A percentile compares a stretch with the other conserved stretches of the same genome.
phyloP scores from a whole-genome alignment of 1,284 basidiomycete genomes.

The Caloboletus firmus region DNA sequence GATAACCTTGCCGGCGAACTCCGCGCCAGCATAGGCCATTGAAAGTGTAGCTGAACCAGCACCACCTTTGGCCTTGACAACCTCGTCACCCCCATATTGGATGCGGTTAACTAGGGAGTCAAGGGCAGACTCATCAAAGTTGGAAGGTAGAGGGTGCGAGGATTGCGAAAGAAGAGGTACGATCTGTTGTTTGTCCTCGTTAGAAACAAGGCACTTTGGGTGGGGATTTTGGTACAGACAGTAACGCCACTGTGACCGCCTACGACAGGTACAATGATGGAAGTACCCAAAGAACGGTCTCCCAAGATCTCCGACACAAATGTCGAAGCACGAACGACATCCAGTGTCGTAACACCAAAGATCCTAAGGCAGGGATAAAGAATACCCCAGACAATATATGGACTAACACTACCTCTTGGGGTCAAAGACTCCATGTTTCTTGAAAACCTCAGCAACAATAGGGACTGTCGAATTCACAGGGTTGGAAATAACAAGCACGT shows the following conservation, averaged over 20 bases:
- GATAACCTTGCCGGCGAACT: conserved; percentile 80
- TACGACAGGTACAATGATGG: conserved; percentile 86
- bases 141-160: conserved; percentile 55
- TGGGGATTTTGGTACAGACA: conserved; percentile 39
- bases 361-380: conserved; percentile 49
- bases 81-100: conserved; percentile 95
- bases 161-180: conserved; percentile 95
- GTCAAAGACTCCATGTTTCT: conserved; percentile 89
- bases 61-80: conserved; percentile 91
- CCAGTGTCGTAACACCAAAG: conserved; percentile 97
- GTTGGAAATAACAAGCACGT: conserved; percentile 94
- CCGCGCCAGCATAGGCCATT: conserved; percentile 89
- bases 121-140: conserved; percentile 40
- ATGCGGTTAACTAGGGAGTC: conserved; percentile 82
- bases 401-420: conserved; percentile 69
- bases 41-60: conserved; percentile 85
- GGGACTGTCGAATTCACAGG: conserved; percentile 98
- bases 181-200: conserved; percentile 55
- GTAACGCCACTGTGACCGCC: conserved; percentile 97
- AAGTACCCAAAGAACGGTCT: conserved; percentile 59
- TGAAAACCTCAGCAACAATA: conserved; percentile 93
- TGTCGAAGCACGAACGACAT: conserved; percentile 95
- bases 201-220: neutral
- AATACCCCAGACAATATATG: neutral
- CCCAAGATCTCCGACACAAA: conserved; percentile 86